Percentiles rank a stretch among this genome's conserved stretches.
These are phyloP conservation scores for Boletellus sp. DNA, from an alignment of 768 basidiomycete genomes.

Conservation along the genomic window DNA sequence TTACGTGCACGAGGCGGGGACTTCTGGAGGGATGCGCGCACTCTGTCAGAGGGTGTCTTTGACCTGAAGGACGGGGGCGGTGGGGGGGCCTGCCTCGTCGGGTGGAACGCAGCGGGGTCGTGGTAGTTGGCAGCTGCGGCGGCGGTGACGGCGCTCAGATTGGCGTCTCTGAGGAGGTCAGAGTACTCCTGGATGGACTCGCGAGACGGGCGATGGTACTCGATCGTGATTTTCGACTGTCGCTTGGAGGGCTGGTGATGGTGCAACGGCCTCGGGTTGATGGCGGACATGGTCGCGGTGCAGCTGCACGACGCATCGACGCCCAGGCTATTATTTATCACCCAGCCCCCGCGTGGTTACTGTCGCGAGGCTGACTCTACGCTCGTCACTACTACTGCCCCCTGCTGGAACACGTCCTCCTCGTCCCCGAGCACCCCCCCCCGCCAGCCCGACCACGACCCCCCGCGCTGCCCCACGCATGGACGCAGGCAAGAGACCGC, in stretches of 20 bases:
- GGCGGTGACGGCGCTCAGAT: conserved; percentile 52
- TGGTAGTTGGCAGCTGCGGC: conserved; percentile 32
- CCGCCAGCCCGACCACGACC: too few species aligned
- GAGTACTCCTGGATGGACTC: conserved; percentile 77
- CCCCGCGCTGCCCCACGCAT: too few species aligned
- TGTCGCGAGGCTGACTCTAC: not conserved
- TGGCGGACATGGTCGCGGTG: conserved; percentile 36
- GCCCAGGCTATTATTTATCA: too few species aligned
- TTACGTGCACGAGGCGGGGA: conserved; percentile 53
- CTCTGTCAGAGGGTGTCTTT: conserved; percentile 27
- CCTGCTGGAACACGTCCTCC: not conserved
- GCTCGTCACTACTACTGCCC: not conserved
- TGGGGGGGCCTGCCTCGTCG: conserved; percentile 43
- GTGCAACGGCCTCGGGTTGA: conserved; percentile 46
- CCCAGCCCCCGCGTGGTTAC: not conserved
- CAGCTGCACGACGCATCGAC: too few species aligned
- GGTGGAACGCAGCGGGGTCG: conserved; percentile 33
- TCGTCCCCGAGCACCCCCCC: not conserved
- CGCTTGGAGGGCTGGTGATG: conserved; percentile 31
- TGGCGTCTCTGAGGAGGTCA: conserved; percentile 62
- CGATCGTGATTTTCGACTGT: conserved; percentile 65
- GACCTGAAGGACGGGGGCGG: conserved; percentile 33
- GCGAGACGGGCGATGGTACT: conserved; percentile 71
- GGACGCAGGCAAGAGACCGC: too few species aligned
- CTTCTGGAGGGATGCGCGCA: conserved; percentile 62